Evolutionary conservation across 768 basidiomycete species (phyloP), one percentile per base, ranked within the genome.

Genomic region (Candolleomyces eurysporus): DNA sequence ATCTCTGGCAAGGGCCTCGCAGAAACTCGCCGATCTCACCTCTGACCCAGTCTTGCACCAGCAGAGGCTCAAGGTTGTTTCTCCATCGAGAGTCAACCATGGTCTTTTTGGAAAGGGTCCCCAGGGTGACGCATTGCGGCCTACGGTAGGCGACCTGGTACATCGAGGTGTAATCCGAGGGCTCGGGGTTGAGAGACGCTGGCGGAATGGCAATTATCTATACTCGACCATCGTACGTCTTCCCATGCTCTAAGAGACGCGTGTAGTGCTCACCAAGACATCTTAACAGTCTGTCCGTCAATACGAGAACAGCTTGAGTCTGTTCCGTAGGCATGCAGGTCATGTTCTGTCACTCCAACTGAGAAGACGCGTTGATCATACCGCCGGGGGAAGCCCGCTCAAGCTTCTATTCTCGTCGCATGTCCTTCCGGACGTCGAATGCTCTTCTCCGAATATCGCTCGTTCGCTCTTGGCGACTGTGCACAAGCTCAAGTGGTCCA

Each of bases 101-200:
- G 81, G 81, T 32, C 74, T 91, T 40, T 90, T 90, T 68, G 86
- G 81, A 1, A 78, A 73, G 57, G 81, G 84, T 59, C 78, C 83
- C 6, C 74, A 78, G 40, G 89, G 89, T 3, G 71, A 79, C 39
- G 76, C 79, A 32, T 71, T 91, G 13, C 78, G 90, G 48, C 89
- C 90, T 2, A 87, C 87, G 4, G 69, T 90, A 3, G 77, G 78
- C 14, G 89, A 92, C 52, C 78, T 91, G 31, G 83, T 89, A 6
- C 86, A 88, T 43, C 78, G 90, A 45, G 84, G 86, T 30, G 87
- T 92, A 59, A 83, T 91, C 61, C 84, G 84, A 19, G 90, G 90
- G 2, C 72, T 89, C 48, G 82, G 82, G 13, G 80, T 91, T 48
- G 88, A 88, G 68, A 72, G 87, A 63, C 76, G 83, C 61, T 89